Percentiles rank a stretch among this genome's conserved stretches.
These are phyloP conservation scores for Kwoniella mangroviensis DNA, from an alignment of 768 basidiomycete species.

Conservation along the genomic window DNA sequence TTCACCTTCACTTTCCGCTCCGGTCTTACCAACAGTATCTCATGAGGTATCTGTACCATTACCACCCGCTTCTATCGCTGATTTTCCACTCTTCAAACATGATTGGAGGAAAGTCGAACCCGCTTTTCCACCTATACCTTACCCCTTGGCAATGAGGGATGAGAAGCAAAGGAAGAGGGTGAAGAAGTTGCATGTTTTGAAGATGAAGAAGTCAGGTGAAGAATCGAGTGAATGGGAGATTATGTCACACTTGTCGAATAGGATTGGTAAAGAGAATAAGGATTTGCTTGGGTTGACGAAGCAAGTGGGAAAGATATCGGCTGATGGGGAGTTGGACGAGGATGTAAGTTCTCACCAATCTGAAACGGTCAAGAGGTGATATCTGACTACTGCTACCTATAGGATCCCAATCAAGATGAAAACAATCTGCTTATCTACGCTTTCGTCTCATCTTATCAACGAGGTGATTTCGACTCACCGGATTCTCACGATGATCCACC, in stretches of 20 bases:
- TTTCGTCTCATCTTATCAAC: constrained; percentile 15
- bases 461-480: constrained; percentile 9
- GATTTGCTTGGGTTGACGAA: constrained; percentile 8
- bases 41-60: background rate
- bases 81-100: constrained; percentile 6
- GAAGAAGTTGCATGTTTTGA: constrained; percentile 7
- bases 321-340: constrained; percentile 12
- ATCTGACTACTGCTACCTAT: background rate
- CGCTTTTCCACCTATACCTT: constrained; percentile 10
- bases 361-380: background rate
- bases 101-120: constrained; percentile 6
- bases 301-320: constrained; percentile 18
- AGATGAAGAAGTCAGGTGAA: constrained; percentile 7
- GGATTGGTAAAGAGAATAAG: constrained; percentile 1
- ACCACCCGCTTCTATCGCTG: background rate
- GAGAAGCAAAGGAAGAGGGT: constrained; percentile 9
- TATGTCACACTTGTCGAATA: background rate
- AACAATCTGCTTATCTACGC: constrained; percentile 18
- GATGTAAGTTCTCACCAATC: background rate
- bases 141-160: background rate
- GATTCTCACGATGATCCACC: constrained; percentile 1
- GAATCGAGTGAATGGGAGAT: constrained; percentile 24
- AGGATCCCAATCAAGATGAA: constrained; percentile 13
- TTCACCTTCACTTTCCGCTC: background rate
- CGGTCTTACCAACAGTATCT: constrained; percentile 10